Conservation (phyloP, 148 eudicot genomes). For the Pharnaceum exiguum region DNA sequence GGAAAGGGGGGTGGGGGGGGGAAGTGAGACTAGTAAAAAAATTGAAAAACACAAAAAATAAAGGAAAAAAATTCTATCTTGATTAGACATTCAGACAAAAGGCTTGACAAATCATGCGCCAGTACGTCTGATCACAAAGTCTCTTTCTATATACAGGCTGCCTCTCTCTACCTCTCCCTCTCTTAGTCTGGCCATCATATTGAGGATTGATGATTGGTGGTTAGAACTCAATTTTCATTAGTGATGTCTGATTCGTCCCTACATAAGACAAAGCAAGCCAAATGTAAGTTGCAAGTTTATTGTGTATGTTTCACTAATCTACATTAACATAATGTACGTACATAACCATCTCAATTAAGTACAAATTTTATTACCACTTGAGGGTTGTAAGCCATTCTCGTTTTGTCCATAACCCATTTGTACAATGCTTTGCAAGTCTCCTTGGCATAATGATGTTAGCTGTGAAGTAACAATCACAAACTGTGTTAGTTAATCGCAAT, state of each 20-base stretch:
- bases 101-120: conserved; percentile 17
- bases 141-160: conserved; percentile 48
- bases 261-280: conserved; percentile 16
- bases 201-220: conserved; percentile 28
- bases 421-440: conserved; percentile 76
- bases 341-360: too few species aligned
- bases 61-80: conserved; percentile 3
- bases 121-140: conserved; percentile 18
- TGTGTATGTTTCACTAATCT: conserved; percentile 6
- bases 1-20: too few species aligned
- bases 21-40: neutral
- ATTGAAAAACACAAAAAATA: neutral
- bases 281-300: neutral
- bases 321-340: too few species aligned
- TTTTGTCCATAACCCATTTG: conserved; percentile 62
- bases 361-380: conserved; percentile 28
- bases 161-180: conserved; percentile 21
- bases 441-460: conserved; percentile 57
- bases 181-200: conserved; percentile 29
- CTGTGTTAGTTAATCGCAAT: too few species aligned
- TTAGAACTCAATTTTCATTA: conserved; percentile 69
- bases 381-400: conserved; percentile 27
- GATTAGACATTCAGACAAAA: conserved; percentile 23
- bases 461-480: conserved; percentile 19
- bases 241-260: conserved; percentile 44